phyloP scores from a whole-genome alignment of 2,329 filamentous ascomycete species.

The Sporothrix mexicana region DNA sequence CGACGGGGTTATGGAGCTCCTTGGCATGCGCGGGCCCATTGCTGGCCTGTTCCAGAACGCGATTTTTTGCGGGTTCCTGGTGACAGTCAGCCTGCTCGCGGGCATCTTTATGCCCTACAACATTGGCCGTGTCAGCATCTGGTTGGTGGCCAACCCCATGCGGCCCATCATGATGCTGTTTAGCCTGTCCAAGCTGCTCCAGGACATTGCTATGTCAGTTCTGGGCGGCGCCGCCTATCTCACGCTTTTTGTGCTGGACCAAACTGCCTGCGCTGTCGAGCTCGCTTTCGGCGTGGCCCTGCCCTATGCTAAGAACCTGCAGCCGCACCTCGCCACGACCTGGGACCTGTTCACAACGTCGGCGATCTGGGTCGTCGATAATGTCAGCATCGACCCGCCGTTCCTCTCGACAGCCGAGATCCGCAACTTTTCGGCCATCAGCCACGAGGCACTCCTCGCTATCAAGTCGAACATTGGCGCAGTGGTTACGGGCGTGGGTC shows the following conservation, averaged over 20 bases:
- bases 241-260: conserved; percentile 46
- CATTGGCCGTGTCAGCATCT: conserved; percentile 81
- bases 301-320: conserved; percentile 33
- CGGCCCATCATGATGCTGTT: conserved; percentile 76
- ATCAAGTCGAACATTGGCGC: conserved; percentile 61
- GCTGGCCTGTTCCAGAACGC: conserved; percentile 91
- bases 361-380: conserved; percentile 56
- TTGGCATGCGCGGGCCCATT: conserved; percentile 94
- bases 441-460: conserved; percentile 69
- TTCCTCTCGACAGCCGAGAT: conserved; percentile 65
- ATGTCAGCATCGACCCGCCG: conserved; percentile 57
- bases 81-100: conserved; percentile 82
- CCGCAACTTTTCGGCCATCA: conserved; percentile 76
- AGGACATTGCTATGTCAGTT: conserved; percentile 74
- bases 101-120: conserved; percentile 93
- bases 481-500: conserved; percentile 49
- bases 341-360: conserved; percentile 53
- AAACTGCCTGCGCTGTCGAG: conserved; percentile 48
- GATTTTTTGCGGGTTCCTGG: conserved; percentile 89
- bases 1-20: conserved; percentile 92
- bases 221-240: conserved; percentile 60
- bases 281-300: conserved; percentile 44
- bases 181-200: conserved; percentile 74
- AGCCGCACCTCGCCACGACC: conserved; percentile 42
- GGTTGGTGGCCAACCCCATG: conserved; percentile 79